phyloP scores from a whole-genome alignment of 2,329 filamentous ascomycete species.

The Claviceps fusiformis region DNA sequence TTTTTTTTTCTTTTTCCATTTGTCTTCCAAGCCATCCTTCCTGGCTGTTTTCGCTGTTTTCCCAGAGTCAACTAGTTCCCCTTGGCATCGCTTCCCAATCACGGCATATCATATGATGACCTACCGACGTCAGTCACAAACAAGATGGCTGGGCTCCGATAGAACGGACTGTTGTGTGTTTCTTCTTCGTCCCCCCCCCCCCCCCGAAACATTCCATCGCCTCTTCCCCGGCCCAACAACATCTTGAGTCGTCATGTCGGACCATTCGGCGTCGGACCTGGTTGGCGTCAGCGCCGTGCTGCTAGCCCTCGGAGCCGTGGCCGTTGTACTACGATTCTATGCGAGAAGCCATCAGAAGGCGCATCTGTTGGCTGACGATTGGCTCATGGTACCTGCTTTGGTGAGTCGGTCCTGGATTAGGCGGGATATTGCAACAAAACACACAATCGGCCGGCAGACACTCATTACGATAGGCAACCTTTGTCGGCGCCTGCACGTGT shows the following conservation, averaged over 20 bases:
- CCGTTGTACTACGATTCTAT: constrained; percentile 8
- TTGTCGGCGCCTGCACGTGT: not conserved
- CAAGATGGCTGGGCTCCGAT: not conserved
- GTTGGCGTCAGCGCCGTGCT: not conserved
- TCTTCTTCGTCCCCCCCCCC: not conserved
- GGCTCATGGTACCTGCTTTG: constrained; percentile 5
- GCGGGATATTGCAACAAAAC: not conserved
- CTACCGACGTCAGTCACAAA: not conserved
- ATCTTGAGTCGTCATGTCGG: not conserved
- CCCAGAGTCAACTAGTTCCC: not conserved
- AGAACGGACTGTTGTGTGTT: not conserved
- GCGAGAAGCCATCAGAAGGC: constrained; percentile 6
- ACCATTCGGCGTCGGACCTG: not conserved
- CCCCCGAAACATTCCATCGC: not conserved
- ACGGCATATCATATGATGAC: not conserved
- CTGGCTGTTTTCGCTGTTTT: not conserved
- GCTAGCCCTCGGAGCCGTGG: not conserved
- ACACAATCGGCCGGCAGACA: not conserved
- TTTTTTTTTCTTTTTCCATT: not conserved
- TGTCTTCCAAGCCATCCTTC: too few relatives aligned
- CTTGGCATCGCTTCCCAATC: not conserved
- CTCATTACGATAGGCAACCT: not conserved
- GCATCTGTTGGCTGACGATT: constrained; percentile 9
- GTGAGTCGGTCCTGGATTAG: not conserved
- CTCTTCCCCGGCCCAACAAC: not conserved